phyloP scores from a whole-genome alignment of 108 stramenopile species.

The Conticribra guillardii region DNA sequence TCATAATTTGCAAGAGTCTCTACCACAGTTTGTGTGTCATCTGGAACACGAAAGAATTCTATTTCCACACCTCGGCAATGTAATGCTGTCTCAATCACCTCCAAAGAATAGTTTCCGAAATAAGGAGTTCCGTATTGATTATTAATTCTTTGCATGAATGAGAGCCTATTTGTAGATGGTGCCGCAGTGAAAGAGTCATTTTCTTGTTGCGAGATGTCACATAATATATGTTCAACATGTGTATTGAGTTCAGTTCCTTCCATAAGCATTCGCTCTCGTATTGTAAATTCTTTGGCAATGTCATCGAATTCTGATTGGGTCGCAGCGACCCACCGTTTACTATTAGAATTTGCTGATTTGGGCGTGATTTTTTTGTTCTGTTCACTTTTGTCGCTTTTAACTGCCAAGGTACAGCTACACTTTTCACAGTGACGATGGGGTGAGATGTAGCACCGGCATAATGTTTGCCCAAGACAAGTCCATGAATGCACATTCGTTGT shows the following conservation, averaged over 20 bases:
- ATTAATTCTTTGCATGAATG: constrained; percentile 25
- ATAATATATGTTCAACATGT: neutral
- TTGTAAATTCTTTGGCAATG: constrained; percentile 38
- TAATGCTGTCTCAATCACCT: constrained; percentile 42
- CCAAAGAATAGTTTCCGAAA: constrained; percentile 49
- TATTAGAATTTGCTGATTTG: neutral
- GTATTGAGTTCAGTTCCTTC: constrained; percentile 9
- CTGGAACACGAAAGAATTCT: constrained; percentile 29
- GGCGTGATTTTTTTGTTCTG: neutral
- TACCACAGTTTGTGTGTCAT: neutral
- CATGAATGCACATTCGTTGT: constrained; percentile 1
- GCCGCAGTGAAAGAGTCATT: neutral
- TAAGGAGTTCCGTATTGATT: constrained; percentile 40
- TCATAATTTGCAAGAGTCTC: neutral
- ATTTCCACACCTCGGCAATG: constrained; percentile 32
- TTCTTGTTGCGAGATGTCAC: neutral
- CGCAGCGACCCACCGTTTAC: constrained; percentile 21
- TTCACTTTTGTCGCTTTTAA: neutral
- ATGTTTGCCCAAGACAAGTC: constrained; percentile 6
- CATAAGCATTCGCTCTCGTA: constrained; percentile 27
- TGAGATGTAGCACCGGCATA: constrained; percentile 8
- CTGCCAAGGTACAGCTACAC: neutral
- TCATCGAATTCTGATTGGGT: constrained; percentile 46
- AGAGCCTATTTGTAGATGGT: constrained; percentile 8
- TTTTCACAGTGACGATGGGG: too few relatives aligned